Conservation (phyloP, 768 basidiomycete species). For the Leccinum truebloodii region DNA sequence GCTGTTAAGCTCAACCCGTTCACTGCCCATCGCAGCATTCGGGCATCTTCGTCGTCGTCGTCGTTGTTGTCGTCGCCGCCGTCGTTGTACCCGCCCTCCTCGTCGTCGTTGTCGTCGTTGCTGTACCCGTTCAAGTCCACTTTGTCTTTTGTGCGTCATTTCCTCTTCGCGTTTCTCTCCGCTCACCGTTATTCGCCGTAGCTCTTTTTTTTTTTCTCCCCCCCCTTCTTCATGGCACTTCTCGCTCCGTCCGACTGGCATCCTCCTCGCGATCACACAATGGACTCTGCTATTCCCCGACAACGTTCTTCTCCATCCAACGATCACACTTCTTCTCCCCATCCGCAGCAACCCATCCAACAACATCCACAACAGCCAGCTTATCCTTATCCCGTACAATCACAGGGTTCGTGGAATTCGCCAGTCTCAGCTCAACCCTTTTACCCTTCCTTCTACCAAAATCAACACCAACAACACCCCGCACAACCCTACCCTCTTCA, state of each 20-base stretch:
- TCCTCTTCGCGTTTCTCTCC: neutral
- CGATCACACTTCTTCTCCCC: conserved; percentile 42
- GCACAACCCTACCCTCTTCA: conserved; percentile 50
- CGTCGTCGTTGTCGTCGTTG: neutral
- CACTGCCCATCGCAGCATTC: neutral
- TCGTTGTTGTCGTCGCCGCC: neutral
- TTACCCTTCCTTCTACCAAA: conserved; percentile 79
- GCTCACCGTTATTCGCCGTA: neutral
- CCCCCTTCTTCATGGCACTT: conserved; percentile 63
- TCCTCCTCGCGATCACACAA: conserved; percentile 60
- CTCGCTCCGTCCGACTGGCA: conserved; percentile 79
- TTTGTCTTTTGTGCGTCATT: conserved; percentile 3
- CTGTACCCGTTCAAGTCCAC: neutral
- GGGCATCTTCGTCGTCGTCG: conserved; percentile 1
- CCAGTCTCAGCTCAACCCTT: conserved; percentile 68
- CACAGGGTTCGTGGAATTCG: conserved; percentile 70
- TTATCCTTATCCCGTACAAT: conserved; percentile 69
- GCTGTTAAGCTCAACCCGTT: conserved; percentile 11
- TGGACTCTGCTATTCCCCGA: conserved; percentile 53
- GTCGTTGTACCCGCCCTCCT: neutral
- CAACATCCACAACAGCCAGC: conserved; percentile 35
- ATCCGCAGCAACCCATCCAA: conserved; percentile 27
- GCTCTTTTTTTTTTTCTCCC: neutral
- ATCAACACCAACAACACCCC: conserved; percentile 58
- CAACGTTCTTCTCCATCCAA: conserved; percentile 64